Conservation (phyloP, 129 eudicot species). For the Escallonia herrerae region DNA sequence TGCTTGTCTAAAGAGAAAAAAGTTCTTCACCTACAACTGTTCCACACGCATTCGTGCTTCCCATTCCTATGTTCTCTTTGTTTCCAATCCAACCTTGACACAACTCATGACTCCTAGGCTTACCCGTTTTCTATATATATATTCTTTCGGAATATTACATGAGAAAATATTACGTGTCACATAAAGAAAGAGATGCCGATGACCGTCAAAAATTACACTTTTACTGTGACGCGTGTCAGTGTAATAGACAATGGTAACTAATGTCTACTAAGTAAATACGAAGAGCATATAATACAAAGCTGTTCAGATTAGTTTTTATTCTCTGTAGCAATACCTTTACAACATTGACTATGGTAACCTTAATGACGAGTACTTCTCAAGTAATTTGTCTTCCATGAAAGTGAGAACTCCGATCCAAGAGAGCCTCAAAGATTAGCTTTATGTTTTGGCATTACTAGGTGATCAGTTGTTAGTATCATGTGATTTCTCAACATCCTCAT, state of each 20-base stretch:
- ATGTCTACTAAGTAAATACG: no score
- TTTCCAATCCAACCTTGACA: no score
- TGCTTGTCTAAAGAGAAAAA: not conserved
- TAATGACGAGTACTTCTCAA: not conserved
- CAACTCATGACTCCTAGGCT: conserved; percentile 22
- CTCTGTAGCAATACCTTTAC: no score
- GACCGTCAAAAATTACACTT: no score
- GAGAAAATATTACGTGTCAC: no score
- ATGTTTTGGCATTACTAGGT: conserved; percentile 7
- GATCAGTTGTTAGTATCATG: conserved; percentile 15
- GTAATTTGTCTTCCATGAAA: conserved; percentile 33
- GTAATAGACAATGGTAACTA: no score
- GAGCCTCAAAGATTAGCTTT: conserved; percentile 13
- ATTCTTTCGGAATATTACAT: no score
- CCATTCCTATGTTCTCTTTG: conserved; percentile 33
- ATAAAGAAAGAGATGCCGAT: no score
- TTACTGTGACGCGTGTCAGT: no score
- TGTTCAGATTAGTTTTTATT: no score
- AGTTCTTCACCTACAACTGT: conserved; percentile 5
- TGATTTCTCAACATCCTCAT: conserved; percentile 20
- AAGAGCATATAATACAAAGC: no score
- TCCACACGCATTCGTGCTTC: conserved; percentile 48
- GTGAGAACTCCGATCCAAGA: conserved; percentile 22
- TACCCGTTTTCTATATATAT: conserved; percentile 1
- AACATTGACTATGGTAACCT: no score